Percentiles rank a stretch among this genome's conserved stretches.
Evolutionary conservation across 371 early-diverging fungal genomes (phyloP).

Genomic region (Smittium mucronatum): DNA sequence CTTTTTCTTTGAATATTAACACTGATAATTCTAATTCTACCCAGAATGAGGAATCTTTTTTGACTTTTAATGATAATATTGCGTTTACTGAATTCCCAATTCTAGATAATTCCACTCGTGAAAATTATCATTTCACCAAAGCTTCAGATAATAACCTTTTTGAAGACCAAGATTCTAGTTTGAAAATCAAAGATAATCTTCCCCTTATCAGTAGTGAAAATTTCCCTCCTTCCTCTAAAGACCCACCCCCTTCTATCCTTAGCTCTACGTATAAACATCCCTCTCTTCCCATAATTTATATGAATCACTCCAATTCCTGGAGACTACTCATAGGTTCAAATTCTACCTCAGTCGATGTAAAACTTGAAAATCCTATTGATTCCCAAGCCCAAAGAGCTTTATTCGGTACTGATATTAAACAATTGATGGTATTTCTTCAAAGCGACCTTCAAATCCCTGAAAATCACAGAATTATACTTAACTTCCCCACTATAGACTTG

Average conservation of each 20-base stretch:
- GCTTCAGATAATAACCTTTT: too few relatives aligned
- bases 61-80: not conserved
- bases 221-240: too few relatives aligned
- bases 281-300: not conserved
- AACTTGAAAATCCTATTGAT: not conserved
- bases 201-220: too few relatives aligned
- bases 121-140: too few relatives aligned
- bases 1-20: not conserved
- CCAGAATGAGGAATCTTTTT: not conserved
- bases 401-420: conserved; percentile 4
- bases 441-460: not conserved
- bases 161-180: too few relatives aligned
- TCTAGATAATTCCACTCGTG: not conserved
- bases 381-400: not conserved
- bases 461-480: not conserved
- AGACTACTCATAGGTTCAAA: not conserved
- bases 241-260: not conserved
- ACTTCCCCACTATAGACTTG: conserved; percentile 7
- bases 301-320: conserved; percentile 3
- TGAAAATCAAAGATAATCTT: too few relatives aligned
- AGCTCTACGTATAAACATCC: not conserved
- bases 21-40: not conserved
- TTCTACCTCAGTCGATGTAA: not conserved
- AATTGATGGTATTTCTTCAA: conserved; percentile 6
- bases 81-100: not conserved